Conservation (phyloP, 805 yeast species). For the Wickerhamiella kurtzmanii region DNA sequence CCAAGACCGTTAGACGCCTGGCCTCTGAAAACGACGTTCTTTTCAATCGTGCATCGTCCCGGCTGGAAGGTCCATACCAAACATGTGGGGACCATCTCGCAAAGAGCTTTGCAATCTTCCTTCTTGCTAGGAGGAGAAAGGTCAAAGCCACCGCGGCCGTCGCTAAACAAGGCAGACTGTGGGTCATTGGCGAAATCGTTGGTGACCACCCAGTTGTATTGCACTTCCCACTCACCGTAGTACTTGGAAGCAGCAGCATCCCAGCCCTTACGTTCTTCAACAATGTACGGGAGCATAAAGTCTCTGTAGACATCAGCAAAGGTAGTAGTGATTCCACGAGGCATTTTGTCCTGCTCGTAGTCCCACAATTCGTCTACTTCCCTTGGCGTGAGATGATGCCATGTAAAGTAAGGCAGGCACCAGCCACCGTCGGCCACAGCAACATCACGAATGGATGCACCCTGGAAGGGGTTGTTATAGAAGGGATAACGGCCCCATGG, state of each 20-base stretch:
- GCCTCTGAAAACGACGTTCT: conserved; percentile 11
- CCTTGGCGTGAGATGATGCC: conserved; percentile 26
- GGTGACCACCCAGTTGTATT: neutral
- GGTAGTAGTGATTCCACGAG: conserved; percentile 4
- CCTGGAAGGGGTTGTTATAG: conserved; percentile 22
- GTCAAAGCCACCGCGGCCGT: neutral
- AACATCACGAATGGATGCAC: conserved; percentile 22
- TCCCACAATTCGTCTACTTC: conserved; percentile 26
- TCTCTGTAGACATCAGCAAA: conserved; percentile 23
- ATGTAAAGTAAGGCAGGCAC: conserved; percentile 25
- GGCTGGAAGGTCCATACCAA: conserved; percentile 15
- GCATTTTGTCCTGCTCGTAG: conserved; percentile 42
- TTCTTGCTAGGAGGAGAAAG: conserved; percentile 11
- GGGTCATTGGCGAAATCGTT: neutral
- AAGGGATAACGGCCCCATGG: neutral
- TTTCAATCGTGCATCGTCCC: conserved; percentile 10
- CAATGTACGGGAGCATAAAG: conserved; percentile 21
- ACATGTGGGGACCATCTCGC: conserved; percentile 10
- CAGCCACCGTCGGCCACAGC: conserved; percentile 16
- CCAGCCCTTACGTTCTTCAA: conserved; percentile 18
- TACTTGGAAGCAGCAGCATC: conserved; percentile 7
- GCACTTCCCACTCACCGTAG: neutral
- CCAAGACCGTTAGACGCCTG: conserved; percentile 8
- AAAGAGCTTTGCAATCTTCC: conserved; percentile 10
- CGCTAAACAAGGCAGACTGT: neutral